Conservation (phyloP, 2,329 filamentous ascomycete genomes). For the Colletotrichum gigasporum region DNA sequence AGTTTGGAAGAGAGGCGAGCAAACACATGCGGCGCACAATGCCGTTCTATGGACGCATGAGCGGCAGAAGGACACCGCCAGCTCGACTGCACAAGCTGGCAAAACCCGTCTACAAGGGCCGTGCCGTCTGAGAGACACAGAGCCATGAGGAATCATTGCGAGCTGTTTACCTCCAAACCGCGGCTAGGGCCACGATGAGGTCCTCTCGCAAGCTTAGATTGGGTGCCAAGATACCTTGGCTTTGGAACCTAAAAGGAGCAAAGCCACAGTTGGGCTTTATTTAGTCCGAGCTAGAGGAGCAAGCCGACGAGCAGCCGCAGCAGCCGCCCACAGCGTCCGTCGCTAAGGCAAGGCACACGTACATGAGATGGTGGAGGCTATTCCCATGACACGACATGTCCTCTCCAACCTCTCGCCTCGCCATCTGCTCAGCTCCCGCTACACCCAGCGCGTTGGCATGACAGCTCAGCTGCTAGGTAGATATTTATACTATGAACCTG, state of each 20-base stretch:
- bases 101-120: neutral
- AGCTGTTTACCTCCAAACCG: neutral
- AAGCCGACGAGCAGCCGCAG: neutral
- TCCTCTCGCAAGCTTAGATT: conserved; percentile 7
- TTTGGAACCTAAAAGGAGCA: neutral
- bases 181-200: conserved; percentile 1
- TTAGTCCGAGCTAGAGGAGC: neutral
- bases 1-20: neutral
- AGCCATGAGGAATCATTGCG: neutral
- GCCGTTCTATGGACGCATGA: conserved; percentile 1
- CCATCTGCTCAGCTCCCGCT: neutral
- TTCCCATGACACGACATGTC: neutral
- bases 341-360: neutral
- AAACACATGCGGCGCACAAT: neutral
- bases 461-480: neutral
- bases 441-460: neutral
- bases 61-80: neutral
- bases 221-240: neutral
- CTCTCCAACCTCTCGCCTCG: neutral
- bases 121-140: neutral
- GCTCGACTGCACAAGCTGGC: no score
- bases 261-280: neutral
- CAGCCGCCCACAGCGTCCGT: neutral
- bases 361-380: neutral
- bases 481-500: conserved; percentile 12